Conservation (phyloP, 2,329 filamentous ascomycete genomes). For the Claviceps fusiformis region DNA sequence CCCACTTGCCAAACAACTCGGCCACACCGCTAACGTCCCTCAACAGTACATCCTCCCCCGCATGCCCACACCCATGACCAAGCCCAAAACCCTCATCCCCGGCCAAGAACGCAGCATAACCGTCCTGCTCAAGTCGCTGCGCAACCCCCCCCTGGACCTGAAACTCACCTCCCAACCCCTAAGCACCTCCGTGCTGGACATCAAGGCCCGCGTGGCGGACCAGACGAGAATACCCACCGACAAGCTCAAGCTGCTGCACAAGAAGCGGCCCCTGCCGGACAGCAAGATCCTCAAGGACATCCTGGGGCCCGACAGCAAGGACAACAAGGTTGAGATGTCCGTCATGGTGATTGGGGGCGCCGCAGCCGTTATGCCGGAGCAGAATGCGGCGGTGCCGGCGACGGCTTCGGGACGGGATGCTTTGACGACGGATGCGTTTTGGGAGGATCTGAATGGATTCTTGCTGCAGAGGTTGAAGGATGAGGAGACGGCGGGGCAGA, state of each 20-base stretch:
- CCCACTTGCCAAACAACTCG: not conserved
- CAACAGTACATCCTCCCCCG: constrained; percentile 58
- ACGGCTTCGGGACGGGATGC: constrained; percentile 39
- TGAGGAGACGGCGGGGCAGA: constrained; percentile 46
- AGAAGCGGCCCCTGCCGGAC: constrained; percentile 75
- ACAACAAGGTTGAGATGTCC: constrained; percentile 53
- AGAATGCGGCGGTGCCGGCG: constrained; percentile 17
- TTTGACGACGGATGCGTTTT: constrained; percentile 63
- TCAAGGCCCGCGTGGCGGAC: constrained; percentile 57
- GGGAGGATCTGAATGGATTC: constrained; percentile 73
- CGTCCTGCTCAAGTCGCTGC: constrained; percentile 60
- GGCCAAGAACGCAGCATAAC: constrained; percentile 39
- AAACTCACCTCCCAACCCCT: constrained; percentile 48
- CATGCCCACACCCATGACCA: constrained; percentile 44
- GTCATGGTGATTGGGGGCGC: constrained; percentile 78
- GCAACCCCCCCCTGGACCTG: constrained; percentile 58
- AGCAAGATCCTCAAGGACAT: constrained; percentile 66
- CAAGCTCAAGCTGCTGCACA: constrained; percentile 75
- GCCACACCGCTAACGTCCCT: too few relatives aligned
- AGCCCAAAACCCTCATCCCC: constrained; percentile 33
- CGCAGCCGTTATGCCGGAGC: constrained; percentile 29
- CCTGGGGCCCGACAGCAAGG: constrained; percentile 30
- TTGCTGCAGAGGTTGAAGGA: constrained; percentile 68
- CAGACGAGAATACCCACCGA: constrained; percentile 51
- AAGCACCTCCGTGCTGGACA: constrained; percentile 62